Evolutionary conservation across 164 flowering plant genomes (phyloP), one percentile per base, ranked within the genome.

Genomic region (Dillenia suffruticosa): DNA sequence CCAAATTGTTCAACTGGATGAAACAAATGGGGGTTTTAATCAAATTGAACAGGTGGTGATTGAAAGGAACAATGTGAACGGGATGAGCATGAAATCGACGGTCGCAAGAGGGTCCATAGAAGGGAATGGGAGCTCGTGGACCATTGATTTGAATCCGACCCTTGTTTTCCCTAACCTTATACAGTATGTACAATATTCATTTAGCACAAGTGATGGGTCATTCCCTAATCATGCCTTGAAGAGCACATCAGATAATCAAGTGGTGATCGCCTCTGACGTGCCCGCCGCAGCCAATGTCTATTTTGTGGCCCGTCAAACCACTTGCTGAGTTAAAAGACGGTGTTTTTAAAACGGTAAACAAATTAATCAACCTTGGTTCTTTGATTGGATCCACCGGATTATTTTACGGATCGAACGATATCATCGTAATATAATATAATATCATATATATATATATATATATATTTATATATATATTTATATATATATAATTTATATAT

Each of bases 71-170:
- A 51, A 15, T 15, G 71, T 57, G 9, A 24, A 57, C 1, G 71
- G 71, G 2, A 68, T 68, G 71, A 54, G 8, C 22, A 43, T 61
- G 22, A 58, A 54, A 63, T 68, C 72, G 4, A 68, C 72, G 58
- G 59, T 53, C 0, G 67, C 54, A 8, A 68, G 59, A 14, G 58
- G 54, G 13, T 46, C 67, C 2, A 22, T 19, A 5, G 47, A 63
- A 63, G 22, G 58, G 17, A 68, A 68, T 14, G 59, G 63, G n/a
- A 68, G 67, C 0, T 51, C 49, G 0, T 70, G 73, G 73, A 65
- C 63, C 44, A 54, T 65, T 51, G 73, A 70, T 70, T 70, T 70
- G 26, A 56, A 62, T 1, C n/a, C 14, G 19, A 54, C 61, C 16
- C 47, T 65, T 8, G 14, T 65, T 5, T 70, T 65, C 17, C 65